Percentiles rank a stretch among this genome's conserved stretches.
phyloP scores from a whole-genome alignment of 2,329 filamentous ascomycete species.

The Phoma sp. region DNA sequence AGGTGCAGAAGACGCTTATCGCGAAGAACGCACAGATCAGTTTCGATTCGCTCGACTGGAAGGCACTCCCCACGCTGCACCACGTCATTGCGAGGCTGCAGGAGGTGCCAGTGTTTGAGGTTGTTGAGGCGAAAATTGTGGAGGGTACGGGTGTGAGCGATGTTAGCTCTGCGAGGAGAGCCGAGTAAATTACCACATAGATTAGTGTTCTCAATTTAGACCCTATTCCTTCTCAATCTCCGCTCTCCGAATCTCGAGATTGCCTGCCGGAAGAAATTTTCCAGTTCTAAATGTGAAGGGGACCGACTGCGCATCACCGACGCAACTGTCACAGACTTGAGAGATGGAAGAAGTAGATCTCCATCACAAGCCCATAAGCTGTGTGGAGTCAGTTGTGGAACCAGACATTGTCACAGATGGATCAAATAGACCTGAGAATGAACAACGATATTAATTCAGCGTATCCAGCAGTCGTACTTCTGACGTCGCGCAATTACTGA shows the following conservation, averaged over 20 bases:
- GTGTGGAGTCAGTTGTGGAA: too few relatives aligned
- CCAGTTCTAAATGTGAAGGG: too few relatives aligned
- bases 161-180: constrained; percentile 45
- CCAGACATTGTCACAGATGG: too few relatives aligned
- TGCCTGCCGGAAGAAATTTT: too few relatives aligned
- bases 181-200: not conserved
- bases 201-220: not conserved
- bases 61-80: constrained; percentile 65
- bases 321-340: too few relatives aligned
- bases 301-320: too few relatives aligned
- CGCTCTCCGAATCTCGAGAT: too few relatives aligned
- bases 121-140: constrained; percentile 63
- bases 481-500: constrained; percentile 10
- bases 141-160: constrained; percentile 62
- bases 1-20: constrained; percentile 44
- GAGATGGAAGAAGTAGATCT: too few relatives aligned
- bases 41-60: constrained; percentile 60
- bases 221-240: too few relatives aligned
- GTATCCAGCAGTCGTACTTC: not conserved
- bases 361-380: too few relatives aligned
- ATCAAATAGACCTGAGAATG: too few relatives aligned
- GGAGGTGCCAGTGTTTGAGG: constrained; percentile 63
- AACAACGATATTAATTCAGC: too few relatives aligned
- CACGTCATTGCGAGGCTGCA: constrained; percentile 61
- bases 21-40: constrained; percentile 54